Evolutionary conservation across 768 basidiomycete species (phyloP), one percentile per base, ranked within the genome.

Genomic region (Hydnomerulius pinastri): DNA sequence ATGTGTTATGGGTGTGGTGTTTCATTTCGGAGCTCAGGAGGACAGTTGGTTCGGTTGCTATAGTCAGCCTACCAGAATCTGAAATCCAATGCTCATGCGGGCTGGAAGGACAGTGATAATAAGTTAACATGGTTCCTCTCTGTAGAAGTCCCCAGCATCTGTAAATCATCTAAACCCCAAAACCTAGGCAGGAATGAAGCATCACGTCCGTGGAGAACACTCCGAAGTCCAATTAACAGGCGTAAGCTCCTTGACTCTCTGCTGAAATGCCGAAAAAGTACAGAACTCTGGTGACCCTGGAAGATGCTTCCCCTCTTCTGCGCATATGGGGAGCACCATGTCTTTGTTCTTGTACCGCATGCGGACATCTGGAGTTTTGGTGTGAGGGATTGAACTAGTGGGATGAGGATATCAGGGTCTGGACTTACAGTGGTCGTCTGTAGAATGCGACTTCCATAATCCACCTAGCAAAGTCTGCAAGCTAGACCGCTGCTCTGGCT

Each of bases 261-360:
- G 75, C 30, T 72, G 70, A 70, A 90, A 90, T 18, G 83, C 83
- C 11, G 72, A 64, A 30, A 90, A 70, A 5, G 82, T 82, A 66
- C 89, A 90, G 57, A 90, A 83, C 61, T 90, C 87, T 0, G 88
- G 89, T 10, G 74, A 75, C 2, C 86, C 87, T 3, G 79, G 71
- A 6, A 88, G 69, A 59, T 91, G 89, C 47, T 87, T 78, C 4
- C 85, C 86, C 39, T 78, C 72, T 6, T 76, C 77, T 2, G 83
- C 80, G 55, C 89, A 91, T 12, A 82, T 50, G 0, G 89, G 88
- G 5, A 90, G 70, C 2, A 70, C 43, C 70, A 90, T 67, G 57
- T 78, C 79, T 50, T 75, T 74, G 70, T 87, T 87, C 68, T 88
- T 84, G 60, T 90, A 87, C 21, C 88, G 79, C 78, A 88, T 81